Percentiles rank a stretch among this genome's conserved stretches.
phyloP scores from a whole-genome alignment of 2,329 filamentous ascomycete species.

The Epichloe sp. region DNA sequence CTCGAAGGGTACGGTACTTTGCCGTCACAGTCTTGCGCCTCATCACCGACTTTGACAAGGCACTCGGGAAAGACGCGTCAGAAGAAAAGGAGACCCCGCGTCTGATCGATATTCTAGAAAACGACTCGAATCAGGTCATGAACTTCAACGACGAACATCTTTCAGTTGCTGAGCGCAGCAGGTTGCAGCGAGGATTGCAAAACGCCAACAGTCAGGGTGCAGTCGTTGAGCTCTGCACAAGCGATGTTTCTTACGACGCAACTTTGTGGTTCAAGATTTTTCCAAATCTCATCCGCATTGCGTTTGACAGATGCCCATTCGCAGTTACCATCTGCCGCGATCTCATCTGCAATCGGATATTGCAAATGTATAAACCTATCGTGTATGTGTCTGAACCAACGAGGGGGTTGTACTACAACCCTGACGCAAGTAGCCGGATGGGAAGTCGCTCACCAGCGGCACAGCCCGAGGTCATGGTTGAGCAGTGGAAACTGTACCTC shows the following conservation, averaged over 20 bases:
- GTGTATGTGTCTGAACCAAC: conserved; percentile 63
- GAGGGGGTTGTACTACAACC: conserved; percentile 50
- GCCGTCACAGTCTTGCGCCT: conserved; percentile 85
- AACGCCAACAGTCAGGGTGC: conserved; percentile 74
- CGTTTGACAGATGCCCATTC: conserved; percentile 82
- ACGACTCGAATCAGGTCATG: conserved; percentile 77
- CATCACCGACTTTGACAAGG: conserved; percentile 86
- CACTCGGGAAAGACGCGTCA: conserved; percentile 55
- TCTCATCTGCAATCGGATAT: conserved; percentile 78
- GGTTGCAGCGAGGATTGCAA: conserved; percentile 79
- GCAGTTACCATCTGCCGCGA: conserved; percentile 84
- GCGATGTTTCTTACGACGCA: conserved; percentile 86
- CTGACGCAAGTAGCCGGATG: conserved; percentile 40
- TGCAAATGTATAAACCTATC: conserved; percentile 86
- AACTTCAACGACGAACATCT: conserved; percentile 85
- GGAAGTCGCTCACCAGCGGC: conserved; percentile 48
- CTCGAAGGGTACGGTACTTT: conserved; percentile 73
- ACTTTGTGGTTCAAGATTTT: conserved; percentile 98
- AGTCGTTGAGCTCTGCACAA: conserved; percentile 86
- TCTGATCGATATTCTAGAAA: conserved; percentile 85
- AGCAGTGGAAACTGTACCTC: conserved; percentile 96
- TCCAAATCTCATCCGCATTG: conserved; percentile 82
- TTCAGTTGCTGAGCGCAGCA: conserved; percentile 82
- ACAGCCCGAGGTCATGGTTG: conserved; percentile 76
- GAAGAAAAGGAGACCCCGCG: conserved; percentile 52